Percentiles rank a stretch among this genome's conserved stretches.
Evolutionary conservation across 1,284 basidiomycete genomes (phyloP).

Genomic region (Anthracocystis walkeri): DNA sequence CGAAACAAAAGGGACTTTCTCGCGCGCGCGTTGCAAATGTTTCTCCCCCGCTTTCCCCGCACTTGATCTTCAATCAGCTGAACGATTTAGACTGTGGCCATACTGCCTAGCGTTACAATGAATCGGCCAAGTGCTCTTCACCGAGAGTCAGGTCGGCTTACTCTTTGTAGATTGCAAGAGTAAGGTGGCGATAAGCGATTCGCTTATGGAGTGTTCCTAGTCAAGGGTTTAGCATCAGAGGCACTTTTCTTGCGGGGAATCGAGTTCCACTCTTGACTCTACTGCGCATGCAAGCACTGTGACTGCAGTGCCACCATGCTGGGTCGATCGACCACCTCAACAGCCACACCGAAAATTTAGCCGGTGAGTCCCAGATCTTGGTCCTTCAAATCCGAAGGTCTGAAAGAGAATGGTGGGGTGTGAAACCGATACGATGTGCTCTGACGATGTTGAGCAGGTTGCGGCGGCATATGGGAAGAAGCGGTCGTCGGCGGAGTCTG

Average conservation of each 20-base stretch:
- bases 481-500: slow-evolving; percentile 6
- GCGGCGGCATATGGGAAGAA: slow-evolving; percentile 26
- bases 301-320: too few species aligned
- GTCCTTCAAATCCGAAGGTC: slow-evolving; percentile 5
- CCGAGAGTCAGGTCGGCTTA: neutral
- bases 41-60: slow-evolving; percentile 7
- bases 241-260: too few species aligned
- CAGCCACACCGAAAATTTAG: too few species aligned
- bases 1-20: neutral
- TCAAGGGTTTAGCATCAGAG: too few species aligned
- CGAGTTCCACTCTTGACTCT: too few species aligned
- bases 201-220: too few species aligned
- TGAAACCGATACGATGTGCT: slow-evolving; percentile 8
- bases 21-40: neutral
- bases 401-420: neutral
- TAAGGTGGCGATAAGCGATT: too few species aligned
- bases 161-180: too few species aligned
- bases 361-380: neutral
- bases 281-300: too few species aligned
- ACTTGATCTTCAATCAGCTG: slow-evolving; percentile 10
- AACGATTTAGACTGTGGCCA: neutral
- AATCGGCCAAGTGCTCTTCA: neutral
- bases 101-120: too few species aligned
- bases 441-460: slow-evolving; percentile 8
- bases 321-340: too few species aligned